These are phyloP conservation scores for Ophiostoma ips DNA, from an alignment of 2,329 filamentous ascomycete species.

Conservation along the genomic window DNA sequence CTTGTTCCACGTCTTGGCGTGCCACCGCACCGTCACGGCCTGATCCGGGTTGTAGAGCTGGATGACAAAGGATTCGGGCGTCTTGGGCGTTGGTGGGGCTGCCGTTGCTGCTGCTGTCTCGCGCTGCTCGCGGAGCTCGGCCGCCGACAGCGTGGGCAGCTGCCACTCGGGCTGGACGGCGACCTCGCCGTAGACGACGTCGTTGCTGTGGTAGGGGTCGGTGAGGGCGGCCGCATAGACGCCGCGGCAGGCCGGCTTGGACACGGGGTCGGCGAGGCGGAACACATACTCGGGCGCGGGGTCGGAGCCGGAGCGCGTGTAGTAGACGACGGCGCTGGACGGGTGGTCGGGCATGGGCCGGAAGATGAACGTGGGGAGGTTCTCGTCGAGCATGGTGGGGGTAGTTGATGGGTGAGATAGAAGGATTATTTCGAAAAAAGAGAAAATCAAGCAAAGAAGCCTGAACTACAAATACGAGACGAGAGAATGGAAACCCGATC, in stretches of 20 bases:
- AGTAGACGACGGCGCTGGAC: slow-evolving; percentile 43
- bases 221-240: slow-evolving; percentile 78
- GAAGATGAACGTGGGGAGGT: slow-evolving; percentile 61
- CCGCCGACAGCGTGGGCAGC: slow-evolving; percentile 65
- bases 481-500: no score
- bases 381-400: slow-evolving; percentile 73
- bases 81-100: slow-evolving; percentile 53
- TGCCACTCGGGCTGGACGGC: slow-evolving; percentile 75
- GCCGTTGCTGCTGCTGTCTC: slow-evolving; percentile 34
- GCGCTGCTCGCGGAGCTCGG: slow-evolving; percentile 54
- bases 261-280: slow-evolving; percentile 58
- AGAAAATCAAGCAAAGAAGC: no score
- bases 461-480: no score
- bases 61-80: slow-evolving; percentile 67
- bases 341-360: slow-evolving; percentile 38
- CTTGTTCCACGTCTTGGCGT: slow-evolving; percentile 65
- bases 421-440: neutral
- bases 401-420: neutral
- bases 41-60: slow-evolving; percentile 93
- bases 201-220: slow-evolving; percentile 59
- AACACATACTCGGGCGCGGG: slow-evolving; percentile 69
- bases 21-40: slow-evolving; percentile 54
- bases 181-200: slow-evolving; percentile 78
- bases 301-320: slow-evolving; percentile 63
- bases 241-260: slow-evolving; percentile 52